phyloP scores from a whole-genome alignment of 371 early-diverging fungal species.

The Mortierella sp. region DNA sequence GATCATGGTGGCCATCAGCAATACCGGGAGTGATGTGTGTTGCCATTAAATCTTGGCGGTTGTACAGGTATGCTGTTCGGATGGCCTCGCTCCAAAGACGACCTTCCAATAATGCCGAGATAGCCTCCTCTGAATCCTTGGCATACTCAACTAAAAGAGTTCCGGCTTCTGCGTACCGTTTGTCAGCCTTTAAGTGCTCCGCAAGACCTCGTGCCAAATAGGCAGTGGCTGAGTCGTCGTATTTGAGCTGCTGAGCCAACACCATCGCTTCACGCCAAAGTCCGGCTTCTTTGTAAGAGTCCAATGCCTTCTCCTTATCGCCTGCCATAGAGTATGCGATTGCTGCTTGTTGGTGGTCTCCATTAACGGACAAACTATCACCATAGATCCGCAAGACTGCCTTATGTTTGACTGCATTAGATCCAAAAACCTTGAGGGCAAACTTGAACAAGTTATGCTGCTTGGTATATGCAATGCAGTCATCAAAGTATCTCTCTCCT shows the following conservation, averaged over 20 bases:
- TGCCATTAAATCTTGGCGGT: constrained; percentile 78
- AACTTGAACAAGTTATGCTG: constrained; percentile 73
- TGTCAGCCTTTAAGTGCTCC: constrained; percentile 68
- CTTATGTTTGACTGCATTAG: constrained; percentile 42
- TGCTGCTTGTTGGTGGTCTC: constrained; percentile 80
- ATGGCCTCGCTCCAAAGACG: constrained; percentile 79
- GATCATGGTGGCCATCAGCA: constrained; percentile 68
- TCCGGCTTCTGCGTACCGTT: constrained; percentile 73
- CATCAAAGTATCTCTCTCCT: constrained; percentile 76
- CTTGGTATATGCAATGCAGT: constrained; percentile 73
- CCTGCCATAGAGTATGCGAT: constrained; percentile 76
- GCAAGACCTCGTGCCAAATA: constrained; percentile 63
- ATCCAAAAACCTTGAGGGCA: constrained; percentile 73
- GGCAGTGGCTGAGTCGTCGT: constrained; percentile 62
- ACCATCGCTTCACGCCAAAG: constrained; percentile 80
- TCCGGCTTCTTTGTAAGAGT: constrained; percentile 74
- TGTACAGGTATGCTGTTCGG: constrained; percentile 67
- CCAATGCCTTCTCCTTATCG: constrained; percentile 70
- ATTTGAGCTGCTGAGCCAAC: constrained; percentile 73
- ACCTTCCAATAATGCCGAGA: constrained; percentile 75
- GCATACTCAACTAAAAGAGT: constrained; percentile 74
- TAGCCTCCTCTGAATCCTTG: constrained; percentile 75
- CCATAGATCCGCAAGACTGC: constrained; percentile 74
- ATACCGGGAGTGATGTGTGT: constrained; percentile 83
- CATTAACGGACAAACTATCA: constrained; percentile 67